A percentile compares a stretch with the other conserved stretches of the same genome.
Conservation (phyloP, 228 moss, liverwort and hornwort species). For the Sphagnum fallax region DNA sequence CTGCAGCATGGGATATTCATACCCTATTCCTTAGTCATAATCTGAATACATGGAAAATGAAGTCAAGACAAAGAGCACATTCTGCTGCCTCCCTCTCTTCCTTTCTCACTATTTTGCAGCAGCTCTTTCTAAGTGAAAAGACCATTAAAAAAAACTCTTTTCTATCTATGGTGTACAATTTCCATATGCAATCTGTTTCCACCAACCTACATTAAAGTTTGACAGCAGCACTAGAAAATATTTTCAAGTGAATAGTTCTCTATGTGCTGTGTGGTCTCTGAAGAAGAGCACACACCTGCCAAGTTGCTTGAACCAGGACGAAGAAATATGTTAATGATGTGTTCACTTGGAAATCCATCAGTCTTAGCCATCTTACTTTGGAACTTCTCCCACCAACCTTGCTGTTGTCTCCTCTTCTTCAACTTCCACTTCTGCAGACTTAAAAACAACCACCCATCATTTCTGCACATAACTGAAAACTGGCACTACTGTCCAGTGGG, state of each 20-base stretch:
- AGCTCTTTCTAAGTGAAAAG: background rate
- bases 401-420: conserved; percentile 14
- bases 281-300: conserved; percentile 15
- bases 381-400: conserved; percentile 35
- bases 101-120: background rate
- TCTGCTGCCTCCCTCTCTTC: background rate
- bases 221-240: too few species aligned
- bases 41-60: background rate
- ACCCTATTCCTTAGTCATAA: background rate
- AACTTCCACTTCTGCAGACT: conserved; percentile 14
- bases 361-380: conserved; percentile 27
- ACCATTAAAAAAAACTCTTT: background rate
- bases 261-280: background rate
- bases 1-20: conserved; percentile 9
- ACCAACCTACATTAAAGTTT: too few species aligned
- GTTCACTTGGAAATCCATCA: conserved; percentile 34
- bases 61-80: background rate
- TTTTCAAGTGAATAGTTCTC: too few species aligned
- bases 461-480: too few species aligned
- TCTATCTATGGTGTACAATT: background rate
- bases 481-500: too few species aligned
- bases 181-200: too few species aligned
- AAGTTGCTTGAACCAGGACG: conserved; percentile 13
- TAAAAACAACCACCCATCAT: too few species aligned
- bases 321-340: conserved; percentile 29